Conservation (phyloP, 129 eudicot species). For the Logfia minima region DNA sequence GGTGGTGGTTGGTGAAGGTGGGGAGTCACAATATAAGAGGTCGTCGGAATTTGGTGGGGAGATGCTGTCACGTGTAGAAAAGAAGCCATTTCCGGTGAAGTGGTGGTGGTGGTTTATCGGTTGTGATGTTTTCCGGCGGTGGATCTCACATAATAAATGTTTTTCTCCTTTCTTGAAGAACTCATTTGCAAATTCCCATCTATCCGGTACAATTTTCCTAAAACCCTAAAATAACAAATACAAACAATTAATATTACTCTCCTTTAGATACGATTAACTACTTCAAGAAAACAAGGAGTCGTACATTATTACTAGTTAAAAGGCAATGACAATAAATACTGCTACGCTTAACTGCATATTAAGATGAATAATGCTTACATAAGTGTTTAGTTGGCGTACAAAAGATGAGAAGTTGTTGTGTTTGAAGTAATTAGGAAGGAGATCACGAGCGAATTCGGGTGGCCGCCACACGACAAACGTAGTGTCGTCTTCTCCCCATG, state of each 20-base stretch:
- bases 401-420: conserved; percentile 97
- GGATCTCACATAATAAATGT: conserved; percentile 86
- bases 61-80: conserved; percentile 60
- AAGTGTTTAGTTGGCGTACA: conserved; percentile 97
- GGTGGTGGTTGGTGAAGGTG: conserved; percentile 50
- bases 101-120: conserved; percentile 54
- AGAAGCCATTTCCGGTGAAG: conserved; percentile 52
- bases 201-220: conserved; percentile 89
- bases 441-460: conserved; percentile 96
- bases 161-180: conserved; percentile 85
- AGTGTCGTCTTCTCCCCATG: conserved; percentile 93
- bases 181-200: conserved; percentile 98
- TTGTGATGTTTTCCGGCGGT: conserved; percentile 82
- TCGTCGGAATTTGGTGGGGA: conserved; percentile 90
- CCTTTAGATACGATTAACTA: not conserved
- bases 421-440: conserved; percentile 94
- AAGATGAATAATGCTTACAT: conserved; percentile 35
- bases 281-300: too few relatives aligned
- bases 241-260: too few relatives aligned
- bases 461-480: conserved; percentile 99
- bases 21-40: conserved; percentile 36
- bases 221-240: conserved; percentile 58
- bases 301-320: too few relatives aligned
- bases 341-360: not conserved
- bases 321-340: not conserved